A percentile compares a stretch with the other conserved stretches of the same genome.
These are phyloP conservation scores for Chaetomiaceae sp. DNA, from an alignment of 2,329 filamentous ascomycete species.

Conservation along the genomic window DNA sequence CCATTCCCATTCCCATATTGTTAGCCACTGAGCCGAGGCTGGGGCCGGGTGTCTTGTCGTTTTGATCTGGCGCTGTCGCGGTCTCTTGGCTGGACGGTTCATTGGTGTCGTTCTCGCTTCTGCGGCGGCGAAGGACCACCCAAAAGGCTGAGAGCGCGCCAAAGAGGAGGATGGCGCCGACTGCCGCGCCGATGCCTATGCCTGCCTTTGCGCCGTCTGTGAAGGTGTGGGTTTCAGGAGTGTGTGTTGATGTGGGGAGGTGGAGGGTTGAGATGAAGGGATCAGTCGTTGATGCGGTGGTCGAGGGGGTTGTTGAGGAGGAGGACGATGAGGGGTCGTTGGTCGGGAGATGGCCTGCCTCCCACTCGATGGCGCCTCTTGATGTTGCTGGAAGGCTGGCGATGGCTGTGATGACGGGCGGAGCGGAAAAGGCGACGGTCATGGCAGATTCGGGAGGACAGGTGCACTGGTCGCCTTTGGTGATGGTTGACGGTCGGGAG, in stretches of 20 bases:
- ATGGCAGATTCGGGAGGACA: conserved; percentile 21
- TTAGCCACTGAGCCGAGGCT: background rate
- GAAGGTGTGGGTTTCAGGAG: conserved; percentile 8
- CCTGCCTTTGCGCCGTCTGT: conserved; percentile 25
- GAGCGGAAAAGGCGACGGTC: conserved; percentile 23
- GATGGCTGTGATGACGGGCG: conserved; percentile 10
- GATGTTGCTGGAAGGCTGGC: conserved; percentile 20
- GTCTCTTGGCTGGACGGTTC: background rate
- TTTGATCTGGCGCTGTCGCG: background rate
- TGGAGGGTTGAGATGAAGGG: no score
- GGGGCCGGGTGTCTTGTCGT: background rate
- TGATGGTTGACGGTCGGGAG: conserved; percentile 20
- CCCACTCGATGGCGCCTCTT: conserved; percentile 25
- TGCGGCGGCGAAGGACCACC: conserved; percentile 10
- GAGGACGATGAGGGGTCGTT: conserved; percentile 1
- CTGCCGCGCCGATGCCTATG: conserved; percentile 14
- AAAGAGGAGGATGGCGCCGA: conserved; percentile 13
- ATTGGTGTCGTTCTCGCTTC: background rate
- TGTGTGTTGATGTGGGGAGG: background rate
- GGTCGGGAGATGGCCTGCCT: conserved; percentile 23
- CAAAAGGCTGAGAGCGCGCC: conserved; percentile 8
- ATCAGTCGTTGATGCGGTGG: no score
- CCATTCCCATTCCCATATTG: background rate
- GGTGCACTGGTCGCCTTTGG: conserved; percentile 20
- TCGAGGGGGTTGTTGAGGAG: background rate